phyloP scores from a whole-genome alignment of 2,329 filamentous ascomycete species.

The Aspergillus vadensis region DNA sequence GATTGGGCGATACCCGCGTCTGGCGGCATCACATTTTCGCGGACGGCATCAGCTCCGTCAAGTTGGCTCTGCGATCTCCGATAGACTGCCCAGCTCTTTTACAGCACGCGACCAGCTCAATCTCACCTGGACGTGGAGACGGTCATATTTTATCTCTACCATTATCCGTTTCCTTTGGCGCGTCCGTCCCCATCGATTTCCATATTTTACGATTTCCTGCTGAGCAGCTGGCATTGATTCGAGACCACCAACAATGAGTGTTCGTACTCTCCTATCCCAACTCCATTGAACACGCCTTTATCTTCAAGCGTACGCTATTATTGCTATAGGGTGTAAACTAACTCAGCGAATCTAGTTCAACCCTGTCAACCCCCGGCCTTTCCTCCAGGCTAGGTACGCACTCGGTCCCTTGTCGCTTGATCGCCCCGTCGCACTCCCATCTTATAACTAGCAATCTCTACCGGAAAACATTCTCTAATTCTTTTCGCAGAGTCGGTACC shows the following conservation, averaged over 20 bases:
- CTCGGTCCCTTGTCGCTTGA: conserved; percentile 5
- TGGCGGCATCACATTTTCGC: conserved; percentile 41
- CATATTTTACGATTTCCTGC: conserved; percentile 2
- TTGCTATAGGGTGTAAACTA: background rate
- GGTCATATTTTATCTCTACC: background rate
- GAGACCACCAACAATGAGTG: conserved; percentile 35
- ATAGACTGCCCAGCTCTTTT: conserved; percentile 4
- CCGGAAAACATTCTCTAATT: background rate
- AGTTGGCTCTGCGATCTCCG: conserved; percentile 14
- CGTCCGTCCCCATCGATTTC: background rate
- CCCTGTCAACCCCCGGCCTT: conserved; percentile 93
- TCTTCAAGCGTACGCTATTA: background rate
- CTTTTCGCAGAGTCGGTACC: conserved; percentile 71
- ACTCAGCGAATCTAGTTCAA: conserved; percentile 63
- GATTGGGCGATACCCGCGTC: conserved; percentile 28
- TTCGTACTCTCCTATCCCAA: conserved; percentile 21
- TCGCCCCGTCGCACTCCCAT: background rate
- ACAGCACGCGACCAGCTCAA: conserved; percentile 12
- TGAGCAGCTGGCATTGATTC: conserved; percentile 7
- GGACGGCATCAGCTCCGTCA: conserved; percentile 14
- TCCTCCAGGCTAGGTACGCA: conserved; percentile 86
- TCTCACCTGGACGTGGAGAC: background rate
- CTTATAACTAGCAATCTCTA: background rate
- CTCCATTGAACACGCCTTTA: conserved; percentile 23
- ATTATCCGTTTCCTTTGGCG: background rate